Evolutionary conservation across 116 monocot species (phyloP).

Genomic region (Cymodocea nodosa): DNA sequence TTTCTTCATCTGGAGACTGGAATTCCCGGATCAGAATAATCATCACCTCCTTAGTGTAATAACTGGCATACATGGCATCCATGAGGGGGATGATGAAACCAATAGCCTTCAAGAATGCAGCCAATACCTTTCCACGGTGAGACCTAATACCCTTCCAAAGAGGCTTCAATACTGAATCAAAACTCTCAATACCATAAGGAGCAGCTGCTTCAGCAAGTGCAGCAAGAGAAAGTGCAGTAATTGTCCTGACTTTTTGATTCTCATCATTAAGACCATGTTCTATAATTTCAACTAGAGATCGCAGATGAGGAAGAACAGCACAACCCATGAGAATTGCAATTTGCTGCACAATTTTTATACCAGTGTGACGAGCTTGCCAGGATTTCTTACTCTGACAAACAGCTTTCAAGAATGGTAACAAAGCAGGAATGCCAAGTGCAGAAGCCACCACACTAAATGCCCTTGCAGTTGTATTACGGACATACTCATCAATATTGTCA

Average conservation of each 20-base stretch:
- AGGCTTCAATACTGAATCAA: constrained; percentile 87
- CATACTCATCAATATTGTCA: constrained; percentile 95
- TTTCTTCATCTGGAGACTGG: constrained; percentile 91
- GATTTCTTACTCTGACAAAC: constrained; percentile 98
- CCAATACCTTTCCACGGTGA: constrained; percentile 82
- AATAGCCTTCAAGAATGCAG: constrained; percentile 85
- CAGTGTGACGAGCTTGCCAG: constrained; percentile 90
- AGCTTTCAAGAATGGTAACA: constrained; percentile 82
- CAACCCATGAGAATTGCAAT: constrained; percentile 97
- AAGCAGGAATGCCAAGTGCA: constrained; percentile 82
- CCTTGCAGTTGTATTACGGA: constrained; percentile 84
- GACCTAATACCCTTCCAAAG: constrained; percentile 93
- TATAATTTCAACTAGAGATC: constrained; percentile 83
- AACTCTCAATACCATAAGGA: constrained; percentile 92
- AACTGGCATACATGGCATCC: constrained; percentile 92
- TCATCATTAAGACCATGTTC: constrained; percentile 84
- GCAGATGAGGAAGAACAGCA: constrained; percentile 84
- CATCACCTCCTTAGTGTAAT: constrained; percentile 94
- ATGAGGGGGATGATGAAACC: constrained; percentile 93
- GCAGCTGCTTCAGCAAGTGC: constrained; percentile 85
- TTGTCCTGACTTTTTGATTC: constrained; percentile 86
- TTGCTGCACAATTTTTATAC: constrained; percentile 86
- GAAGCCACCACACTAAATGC: constrained; percentile 96
- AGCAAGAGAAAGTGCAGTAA: constrained; percentile 88
- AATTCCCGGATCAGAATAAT: constrained; percentile 76